These are phyloP conservation scores for Globisporangium carolinianum DNA, from an alignment of 352 stramenopile genomes.

Conservation along the genomic window DNA sequence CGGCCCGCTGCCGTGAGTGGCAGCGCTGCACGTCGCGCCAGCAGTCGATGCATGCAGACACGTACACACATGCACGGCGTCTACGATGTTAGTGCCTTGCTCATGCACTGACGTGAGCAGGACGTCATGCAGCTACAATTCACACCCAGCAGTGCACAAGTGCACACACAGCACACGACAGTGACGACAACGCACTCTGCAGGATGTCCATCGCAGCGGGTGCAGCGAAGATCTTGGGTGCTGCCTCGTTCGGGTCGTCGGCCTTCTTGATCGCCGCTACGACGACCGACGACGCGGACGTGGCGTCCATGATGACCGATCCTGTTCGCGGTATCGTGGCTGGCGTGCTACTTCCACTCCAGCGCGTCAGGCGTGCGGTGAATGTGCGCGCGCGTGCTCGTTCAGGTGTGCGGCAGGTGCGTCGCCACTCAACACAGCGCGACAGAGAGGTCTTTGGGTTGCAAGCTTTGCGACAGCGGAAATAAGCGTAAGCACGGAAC, in stretches of 20 bases:
- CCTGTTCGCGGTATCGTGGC: background rate
- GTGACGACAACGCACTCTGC: constrained; percentile 32
- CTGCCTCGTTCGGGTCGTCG: constrained; percentile 11
- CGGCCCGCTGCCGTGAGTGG: constrained; percentile 61
- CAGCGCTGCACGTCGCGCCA: constrained; percentile 29
- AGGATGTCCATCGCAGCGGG: constrained; percentile 53
- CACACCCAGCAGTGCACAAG: background rate
- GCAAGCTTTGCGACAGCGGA: too few relatives aligned
- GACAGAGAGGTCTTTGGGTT: too few relatives aligned
- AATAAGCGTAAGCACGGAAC: too few relatives aligned
- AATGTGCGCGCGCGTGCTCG: too few relatives aligned
- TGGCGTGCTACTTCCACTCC: too few relatives aligned
- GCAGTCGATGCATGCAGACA: too few relatives aligned
- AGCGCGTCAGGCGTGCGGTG: too few relatives aligned
- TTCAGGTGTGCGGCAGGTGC: too few relatives aligned
- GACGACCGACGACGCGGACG: background rate
- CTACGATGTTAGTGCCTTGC: background rate
- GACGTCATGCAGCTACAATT: background rate
- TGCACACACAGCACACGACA: background rate
- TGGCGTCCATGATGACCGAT: constrained; percentile 3
- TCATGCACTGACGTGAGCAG: too few relatives aligned
- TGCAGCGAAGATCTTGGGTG: constrained; percentile 16
- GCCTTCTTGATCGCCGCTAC: constrained; percentile 9
- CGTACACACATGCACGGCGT: background rate
- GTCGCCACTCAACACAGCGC: too few relatives aligned